Evolutionary conservation across 306 rosid genomes (phyloP), one percentile per base, ranked within the genome.

Genomic region (Vicia villosa): DNA sequence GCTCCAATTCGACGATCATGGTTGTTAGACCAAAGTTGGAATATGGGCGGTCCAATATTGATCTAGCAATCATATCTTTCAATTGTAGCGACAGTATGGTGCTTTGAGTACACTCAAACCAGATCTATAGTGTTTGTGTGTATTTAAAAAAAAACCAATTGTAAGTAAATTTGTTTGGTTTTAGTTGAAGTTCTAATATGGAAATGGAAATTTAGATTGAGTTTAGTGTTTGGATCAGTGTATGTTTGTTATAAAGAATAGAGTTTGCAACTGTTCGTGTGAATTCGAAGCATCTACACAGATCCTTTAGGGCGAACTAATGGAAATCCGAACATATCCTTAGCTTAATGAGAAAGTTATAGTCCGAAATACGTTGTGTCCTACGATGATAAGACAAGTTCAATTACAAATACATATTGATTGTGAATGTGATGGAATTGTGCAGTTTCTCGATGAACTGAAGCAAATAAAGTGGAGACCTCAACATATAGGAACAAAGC

Each of bases 401-500:
- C 74, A 57, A 51, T 19, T 63, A 7, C 56, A 61, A 28, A 52
- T 58, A 57, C 37, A 34, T 1, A 32, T 40, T 47, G 32, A 70
- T 72, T 72, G 50, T 75, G 58, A 67, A 69, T 68, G 55, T 75
- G 58, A 63, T 72, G 69, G 66, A 55, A 50, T 77, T 72, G 3
- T 72, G 52, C 82, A 85, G 97, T 78, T 80, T 73, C 61, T 43
- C 46, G 52, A 37, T 59, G 94, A 90, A 79, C 77, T 43, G 36
- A 85, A 79, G 86, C 67, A 68, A 43, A 82, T 80, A 34, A 87
- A 82, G 87, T 91, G 99, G 97, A 84, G 91, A 69, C 84, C 92
- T 30, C 68, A 84, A 6, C 84, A 80, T 82, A 75, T 80, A 68
- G 96, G 85, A 72, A 86, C 73, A 36, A 94, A 94, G 79, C 97